Evolutionary conservation across 1,284 basidiomycete species (phyloP).

Genomic region (Pseudozyma sp.): DNA sequence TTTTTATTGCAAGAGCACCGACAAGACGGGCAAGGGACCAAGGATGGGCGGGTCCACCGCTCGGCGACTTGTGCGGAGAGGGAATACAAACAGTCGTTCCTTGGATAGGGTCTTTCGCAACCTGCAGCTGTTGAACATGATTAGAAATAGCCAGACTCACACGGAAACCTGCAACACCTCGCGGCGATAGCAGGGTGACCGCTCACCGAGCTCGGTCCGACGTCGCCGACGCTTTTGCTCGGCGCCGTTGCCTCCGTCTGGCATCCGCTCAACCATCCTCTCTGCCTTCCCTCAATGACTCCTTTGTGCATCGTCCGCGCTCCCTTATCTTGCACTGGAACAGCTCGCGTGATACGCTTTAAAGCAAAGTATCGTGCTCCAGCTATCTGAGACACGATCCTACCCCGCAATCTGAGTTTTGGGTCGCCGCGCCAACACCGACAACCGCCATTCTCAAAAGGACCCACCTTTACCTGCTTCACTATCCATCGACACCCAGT

Average conservation of each 20-base stretch:
- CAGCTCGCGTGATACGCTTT: not conserved
- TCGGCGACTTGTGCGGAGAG: constrained; percentile 22
- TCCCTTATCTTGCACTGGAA: not conserved
- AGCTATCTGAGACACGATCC: not conserved
- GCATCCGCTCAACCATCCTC: not conserved
- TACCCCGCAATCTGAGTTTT: constrained; percentile 15
- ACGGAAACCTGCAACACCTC: not conserved
- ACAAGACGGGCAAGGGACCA: not conserved
- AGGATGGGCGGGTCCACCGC: not conserved
- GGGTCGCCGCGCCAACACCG: constrained; percentile 28
- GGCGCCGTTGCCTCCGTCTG: constrained; percentile 17
- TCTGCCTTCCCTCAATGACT: not conserved
- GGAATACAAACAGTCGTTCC: not conserved
- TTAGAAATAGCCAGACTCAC: constrained; percentile 20
- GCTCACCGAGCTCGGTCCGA: constrained; percentile 29
- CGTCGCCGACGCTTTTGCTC: constrained; percentile 11
- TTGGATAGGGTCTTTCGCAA: constrained; percentile 6
- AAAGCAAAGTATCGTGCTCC: not conserved
- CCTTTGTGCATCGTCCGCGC: too few relatives aligned
- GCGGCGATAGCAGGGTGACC: constrained; percentile 4
- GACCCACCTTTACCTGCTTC: not conserved
- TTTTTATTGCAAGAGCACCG: constrained; percentile 14
- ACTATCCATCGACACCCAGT: too few relatives aligned
- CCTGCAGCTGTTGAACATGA: not conserved
- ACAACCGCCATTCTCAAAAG: not conserved